Base-by-base conservation (phyloP, 352 stramenopile species). In the Blastocystis sp. region DNA sequence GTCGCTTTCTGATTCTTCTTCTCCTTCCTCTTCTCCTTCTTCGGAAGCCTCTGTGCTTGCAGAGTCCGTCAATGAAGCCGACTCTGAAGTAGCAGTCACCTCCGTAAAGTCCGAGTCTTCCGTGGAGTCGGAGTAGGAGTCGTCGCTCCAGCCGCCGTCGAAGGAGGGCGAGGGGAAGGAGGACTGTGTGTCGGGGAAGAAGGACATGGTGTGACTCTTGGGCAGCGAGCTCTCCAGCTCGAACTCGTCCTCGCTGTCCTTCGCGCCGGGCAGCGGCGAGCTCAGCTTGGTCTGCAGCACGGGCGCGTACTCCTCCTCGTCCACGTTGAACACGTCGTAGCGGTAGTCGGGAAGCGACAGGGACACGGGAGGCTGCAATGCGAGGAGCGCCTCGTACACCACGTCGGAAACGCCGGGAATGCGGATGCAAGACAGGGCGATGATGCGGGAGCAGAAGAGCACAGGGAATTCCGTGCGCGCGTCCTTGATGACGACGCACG, bases 311-410 rank as follows among this genome's bases (percentile, higher is more conserved):
- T 52, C 34, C 21, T 74, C 64, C 40, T 74, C 64, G 41, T 84
- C n/a, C 5, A 56, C 48, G 34, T 84, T 84, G n/a, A 70, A 67
- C 19, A 84, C 41, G 41, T 84, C 74, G 45, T 53, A 84, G 28
- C 74, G 74, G 41, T 69, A 59, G 48, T 84, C 74, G n/a, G 74
- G 74, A 48, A 84, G 5, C 17, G 38, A 21, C 48, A 48, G 21
- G 2, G 40, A 9, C 2, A 70, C 10, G 10, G 52, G 23, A 48
- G 74, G 74, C 66, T 84, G 74, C 2, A 64, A 62, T 53, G 67
- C 45, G 53, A 67, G 60, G 2, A 84, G 45, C 38, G 45, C 74
- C 17, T 52, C 41, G 45, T 67, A 67, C 23, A 84, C n/a, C 2
- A 84, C 60, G 11, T 84, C 38, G 52, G 52, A 53, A 1, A 84